Percentiles rank a stretch among this genome's conserved stretches.
Evolutionary conservation across 164 flowering plant genomes (phyloP).

Genomic region (Stephania yunnanensis): DNA sequence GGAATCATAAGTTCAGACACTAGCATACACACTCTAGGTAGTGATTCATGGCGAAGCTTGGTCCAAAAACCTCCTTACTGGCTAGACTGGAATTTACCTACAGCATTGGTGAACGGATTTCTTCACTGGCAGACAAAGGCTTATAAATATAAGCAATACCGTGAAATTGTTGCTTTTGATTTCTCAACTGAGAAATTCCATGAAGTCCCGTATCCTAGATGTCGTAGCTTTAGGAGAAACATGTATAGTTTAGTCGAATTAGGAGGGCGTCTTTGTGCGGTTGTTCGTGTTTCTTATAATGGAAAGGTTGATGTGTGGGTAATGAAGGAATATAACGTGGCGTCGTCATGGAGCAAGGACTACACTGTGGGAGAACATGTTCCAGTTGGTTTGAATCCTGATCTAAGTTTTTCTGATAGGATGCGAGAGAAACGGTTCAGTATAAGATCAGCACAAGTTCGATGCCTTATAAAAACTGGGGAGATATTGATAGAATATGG

Average conservation of each 20-base stretch:
- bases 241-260: constrained; percentile 18
- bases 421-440: constrained; percentile 7
- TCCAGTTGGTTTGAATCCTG: constrained; percentile 22
- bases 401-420: constrained; percentile 4
- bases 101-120: constrained; percentile 25
- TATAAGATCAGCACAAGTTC: constrained; percentile 18
- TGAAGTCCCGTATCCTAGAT: constrained; percentile 26
- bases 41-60: constrained; percentile 26
- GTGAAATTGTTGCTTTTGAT: constrained; percentile 22
- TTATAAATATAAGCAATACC: neutral
- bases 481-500: constrained; percentile 1
- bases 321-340: constrained; percentile 27
- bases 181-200: constrained; percentile 26
- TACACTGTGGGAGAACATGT: constrained; percentile 21
- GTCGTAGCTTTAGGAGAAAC: constrained; percentile 8
- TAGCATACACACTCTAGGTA: neutral
- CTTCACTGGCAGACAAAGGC: constrained; percentile 28
- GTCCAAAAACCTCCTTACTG: constrained; percentile 20
- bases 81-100: constrained; percentile 17
- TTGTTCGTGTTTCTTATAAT: constrained; percentile 9
- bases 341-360: constrained; percentile 32
- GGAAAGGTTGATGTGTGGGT: constrained; percentile 35
- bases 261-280: constrained; percentile 24
- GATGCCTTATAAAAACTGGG: neutral
- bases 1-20: too few species aligned